Evolutionary conservation across 2,329 filamentous ascomycete genomes (phyloP), one percentile per base, ranked within the genome.

Genomic region (Hymenoscyphus occultus): DNA sequence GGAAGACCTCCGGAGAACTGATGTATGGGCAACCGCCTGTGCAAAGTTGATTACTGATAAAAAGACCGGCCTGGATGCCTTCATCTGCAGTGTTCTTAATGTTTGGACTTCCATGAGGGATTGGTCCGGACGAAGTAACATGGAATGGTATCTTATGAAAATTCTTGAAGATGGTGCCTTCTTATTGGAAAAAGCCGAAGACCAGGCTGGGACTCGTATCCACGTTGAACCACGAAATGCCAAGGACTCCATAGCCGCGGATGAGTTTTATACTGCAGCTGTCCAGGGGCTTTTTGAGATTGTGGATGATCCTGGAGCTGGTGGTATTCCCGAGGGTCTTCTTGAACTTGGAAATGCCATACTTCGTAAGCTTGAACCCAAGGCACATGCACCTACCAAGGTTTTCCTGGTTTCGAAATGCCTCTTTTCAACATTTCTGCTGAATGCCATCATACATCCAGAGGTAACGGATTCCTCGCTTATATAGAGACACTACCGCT

Each of bases 101-200:
- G 88, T 92, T 64, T 98, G 93, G 91, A 88, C 91, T 61, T 84
- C 87, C 64, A 91, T 93, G 84, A 88, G 91, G 68, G 89, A 93
- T 77, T 98, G 94, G 93, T 90, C 92, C 51, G 92, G 92, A 64
- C 93, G 90, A 73, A 86, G 89, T 70, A 95, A 93, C 69, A 88
- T 99, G 82, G 93, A 97, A 78, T 90, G 92, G 78, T 98, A 94
- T 76, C 85, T 99, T 13, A 95, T 97, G 91, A 91, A 95, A 75
- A 92, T 96, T 66, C 85, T 99, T 39, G 92, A 97, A 78, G 91
- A 96, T 72, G 95, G 95, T 70, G 90, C 93, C 48, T 97, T 97
- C 75, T 82, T 98, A 64, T 82, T 97, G 71, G 93, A 97, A 74
- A 89, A 90, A 74, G 88, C 91, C 73, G 91, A 93, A 76, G 90